A percentile compares a stretch with the other conserved stretches of the same genome.
phyloP scores from a whole-genome alignment of 106 monocot species.

The Chionographis japonica region DNA sequence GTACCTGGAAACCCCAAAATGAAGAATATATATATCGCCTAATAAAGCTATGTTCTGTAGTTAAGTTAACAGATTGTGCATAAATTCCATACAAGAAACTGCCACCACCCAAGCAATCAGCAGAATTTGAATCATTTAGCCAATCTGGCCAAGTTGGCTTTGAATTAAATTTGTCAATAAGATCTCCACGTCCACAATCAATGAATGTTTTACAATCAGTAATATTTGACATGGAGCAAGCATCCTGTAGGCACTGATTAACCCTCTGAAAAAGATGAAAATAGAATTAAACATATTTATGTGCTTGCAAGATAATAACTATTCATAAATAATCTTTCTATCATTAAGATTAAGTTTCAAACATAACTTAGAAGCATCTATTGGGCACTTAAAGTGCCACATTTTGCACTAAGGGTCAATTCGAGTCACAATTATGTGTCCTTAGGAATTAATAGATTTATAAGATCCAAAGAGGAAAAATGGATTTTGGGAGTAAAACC shows the following conservation, averaged over 20 bases:
- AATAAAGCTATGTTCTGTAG: slow-evolving; percentile 30
- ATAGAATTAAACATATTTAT: not conserved
- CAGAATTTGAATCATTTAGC: slow-evolving; percentile 26
- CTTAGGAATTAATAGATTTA: too few relatives aligned
- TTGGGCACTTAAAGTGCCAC: too few relatives aligned
- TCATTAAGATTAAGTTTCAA: not conserved
- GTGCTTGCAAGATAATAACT: not conserved
- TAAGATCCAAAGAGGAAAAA: too few relatives aligned
- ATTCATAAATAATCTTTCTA: not conserved
- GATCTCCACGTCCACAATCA: slow-evolving; percentile 54
- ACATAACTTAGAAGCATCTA: too few relatives aligned
- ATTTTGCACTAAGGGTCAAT: too few relatives aligned
- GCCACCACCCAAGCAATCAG: slow-evolving; percentile 25
- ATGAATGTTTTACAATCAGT: slow-evolving; percentile 27
- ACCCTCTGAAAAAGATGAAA: slow-evolving; percentile 51
- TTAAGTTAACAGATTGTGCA: slow-evolving; percentile 40
- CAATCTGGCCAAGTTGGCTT: slow-evolving; percentile 23
- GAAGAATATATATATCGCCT: slow-evolving; percentile 74
- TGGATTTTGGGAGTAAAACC: too few relatives aligned
- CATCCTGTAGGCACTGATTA: slow-evolving; percentile 61
- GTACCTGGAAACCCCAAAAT: slow-evolving; percentile 96
- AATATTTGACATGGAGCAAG: slow-evolving; percentile 20
- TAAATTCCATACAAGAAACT: slow-evolving; percentile 78
- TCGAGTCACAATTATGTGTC: too few relatives aligned
- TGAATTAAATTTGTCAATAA: not conserved